phyloP scores from a whole-genome alignment of 352 stramenopile genomes.

The Globisporangium abappressorium region DNA sequence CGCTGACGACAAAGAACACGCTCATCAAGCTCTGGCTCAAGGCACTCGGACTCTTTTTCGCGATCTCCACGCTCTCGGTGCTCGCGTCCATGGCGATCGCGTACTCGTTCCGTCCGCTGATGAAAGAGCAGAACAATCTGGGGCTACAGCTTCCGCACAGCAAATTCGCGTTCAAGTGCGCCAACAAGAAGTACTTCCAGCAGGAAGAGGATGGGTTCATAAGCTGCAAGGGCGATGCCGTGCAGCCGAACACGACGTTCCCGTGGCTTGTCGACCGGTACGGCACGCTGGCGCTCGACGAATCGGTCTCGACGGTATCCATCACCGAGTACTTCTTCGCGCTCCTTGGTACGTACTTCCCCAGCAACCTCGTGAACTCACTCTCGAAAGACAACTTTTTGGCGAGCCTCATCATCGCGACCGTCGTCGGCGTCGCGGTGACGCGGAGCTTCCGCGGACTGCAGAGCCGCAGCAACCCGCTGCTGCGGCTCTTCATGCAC shows the following conservation, averaged over 20 bases:
- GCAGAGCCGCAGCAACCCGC: constrained; percentile 43
- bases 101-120: constrained; percentile 26
- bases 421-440: constrained; percentile 18
- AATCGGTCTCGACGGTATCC: constrained; percentile 35
- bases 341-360: constrained; percentile 43
- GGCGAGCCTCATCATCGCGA: constrained; percentile 49
- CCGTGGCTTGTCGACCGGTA: constrained; percentile 47
- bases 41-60: constrained; percentile 33
- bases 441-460: constrained; percentile 18
- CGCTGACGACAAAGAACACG: constrained; percentile 37
- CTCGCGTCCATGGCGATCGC: constrained; percentile 29
- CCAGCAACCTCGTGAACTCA: constrained; percentile 43
- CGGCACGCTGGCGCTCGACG: constrained; percentile 35
- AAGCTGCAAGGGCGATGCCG: constrained; percentile 27
- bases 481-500: constrained; percentile 59
- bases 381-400: constrained; percentile 41
- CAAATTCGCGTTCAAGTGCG: constrained; percentile 61
- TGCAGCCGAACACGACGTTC: constrained; percentile 49
- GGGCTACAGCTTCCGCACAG: constrained; percentile 23
- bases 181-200: constrained; percentile 45
- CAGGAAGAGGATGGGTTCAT: constrained; percentile 24
- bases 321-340: constrained; percentile 43
- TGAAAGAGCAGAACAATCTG: constrained; percentile 33
- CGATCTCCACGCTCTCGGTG: constrained; percentile 28
- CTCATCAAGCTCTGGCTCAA: constrained; percentile 45